Percentiles rank a stretch among this genome's conserved stretches.
Conservation (phyloP, 2,329 filamentous ascomycete species). For the Fusarium stilboides region DNA sequence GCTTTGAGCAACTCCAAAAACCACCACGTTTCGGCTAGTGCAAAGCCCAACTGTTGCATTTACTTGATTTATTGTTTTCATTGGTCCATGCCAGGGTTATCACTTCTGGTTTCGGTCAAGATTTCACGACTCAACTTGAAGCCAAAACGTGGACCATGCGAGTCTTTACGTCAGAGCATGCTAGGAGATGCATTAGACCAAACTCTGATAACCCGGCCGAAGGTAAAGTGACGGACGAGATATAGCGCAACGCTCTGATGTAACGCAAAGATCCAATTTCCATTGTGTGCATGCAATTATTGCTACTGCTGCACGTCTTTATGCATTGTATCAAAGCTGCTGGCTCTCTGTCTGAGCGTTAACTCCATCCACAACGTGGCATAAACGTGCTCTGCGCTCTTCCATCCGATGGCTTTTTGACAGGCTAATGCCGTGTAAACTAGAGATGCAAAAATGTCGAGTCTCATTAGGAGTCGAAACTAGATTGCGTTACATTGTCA, state of each 20-base stretch:
- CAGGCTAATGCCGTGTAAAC: not conserved
- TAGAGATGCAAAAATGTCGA: not conserved
- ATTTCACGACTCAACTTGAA: constrained; percentile 26
- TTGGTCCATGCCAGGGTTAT: constrained; percentile 9
- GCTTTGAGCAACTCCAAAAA: constrained; percentile 19
- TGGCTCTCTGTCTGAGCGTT: constrained; percentile 28
- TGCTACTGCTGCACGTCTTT: constrained; percentile 16
- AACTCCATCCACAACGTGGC: constrained; percentile 33
- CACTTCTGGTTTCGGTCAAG: constrained; percentile 21
- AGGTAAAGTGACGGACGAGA: constrained; percentile 14
- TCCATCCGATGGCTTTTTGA: not conserved
- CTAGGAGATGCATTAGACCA: constrained; percentile 31
- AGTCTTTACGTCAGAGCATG: constrained; percentile 38
- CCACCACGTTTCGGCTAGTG: constrained; percentile 38
- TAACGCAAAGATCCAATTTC: constrained; percentile 25
- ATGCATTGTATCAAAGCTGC: constrained; percentile 17
- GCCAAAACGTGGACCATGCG: constrained; percentile 15
- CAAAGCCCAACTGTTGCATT: not conserved
- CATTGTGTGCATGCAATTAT: constrained; percentile 4
- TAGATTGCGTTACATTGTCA: constrained; percentile 28
- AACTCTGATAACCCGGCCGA: constrained; percentile 42
- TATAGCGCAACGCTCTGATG: constrained; percentile 28
- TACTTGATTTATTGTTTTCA: constrained; percentile 3
- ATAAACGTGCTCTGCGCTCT: constrained; percentile 22
- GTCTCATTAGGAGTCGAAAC: not conserved